Conservation (phyloP, 805 yeast genomes). For the Candida sonorensis region DNA sequence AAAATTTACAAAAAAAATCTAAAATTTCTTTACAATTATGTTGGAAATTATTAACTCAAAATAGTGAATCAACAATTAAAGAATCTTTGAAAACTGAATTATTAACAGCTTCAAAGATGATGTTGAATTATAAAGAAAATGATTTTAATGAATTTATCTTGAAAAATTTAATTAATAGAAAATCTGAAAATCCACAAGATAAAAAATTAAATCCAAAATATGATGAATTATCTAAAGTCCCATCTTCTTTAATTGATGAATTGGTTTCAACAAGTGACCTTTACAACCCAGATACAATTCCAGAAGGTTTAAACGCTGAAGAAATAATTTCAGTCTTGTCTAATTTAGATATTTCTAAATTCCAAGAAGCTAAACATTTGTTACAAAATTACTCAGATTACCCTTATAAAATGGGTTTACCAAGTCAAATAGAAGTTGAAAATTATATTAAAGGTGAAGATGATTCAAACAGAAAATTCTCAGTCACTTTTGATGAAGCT, state of each 20-base stretch:
- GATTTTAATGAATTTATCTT: conserved; percentile 45
- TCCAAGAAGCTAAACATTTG: conserved; percentile 27
- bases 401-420: conserved; percentile 71
- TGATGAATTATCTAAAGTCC: conserved; percentile 59
- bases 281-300: conserved; percentile 18
- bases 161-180: conserved; percentile 46
- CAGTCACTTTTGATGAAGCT: conserved; percentile 65
- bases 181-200: conserved; percentile 21
- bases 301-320: conserved; percentile 9
- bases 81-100: conserved; percentile 69
- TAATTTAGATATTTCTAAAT: conserved; percentile 32
- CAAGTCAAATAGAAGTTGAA: conserved; percentile 59
- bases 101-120: conserved; percentile 69
- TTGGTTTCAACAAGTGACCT: conserved; percentile 17
- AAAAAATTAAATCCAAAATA: conserved; percentile 17
- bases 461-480: conserved; percentile 55
- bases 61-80: conserved; percentile 49
- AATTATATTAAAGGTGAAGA: conserved; percentile 65
- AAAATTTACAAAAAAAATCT: conserved; percentile 58
- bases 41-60: conserved; percentile 58
- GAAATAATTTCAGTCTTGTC: conserved; percentile 19
- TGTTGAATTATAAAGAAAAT: conserved; percentile 40
- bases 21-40: conserved; percentile 75
- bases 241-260: conserved; percentile 56
- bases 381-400: conserved; percentile 33